Base-by-base conservation (phyloP, 805 yeast genomes). In the Lachancea dasiensis region DNA sequence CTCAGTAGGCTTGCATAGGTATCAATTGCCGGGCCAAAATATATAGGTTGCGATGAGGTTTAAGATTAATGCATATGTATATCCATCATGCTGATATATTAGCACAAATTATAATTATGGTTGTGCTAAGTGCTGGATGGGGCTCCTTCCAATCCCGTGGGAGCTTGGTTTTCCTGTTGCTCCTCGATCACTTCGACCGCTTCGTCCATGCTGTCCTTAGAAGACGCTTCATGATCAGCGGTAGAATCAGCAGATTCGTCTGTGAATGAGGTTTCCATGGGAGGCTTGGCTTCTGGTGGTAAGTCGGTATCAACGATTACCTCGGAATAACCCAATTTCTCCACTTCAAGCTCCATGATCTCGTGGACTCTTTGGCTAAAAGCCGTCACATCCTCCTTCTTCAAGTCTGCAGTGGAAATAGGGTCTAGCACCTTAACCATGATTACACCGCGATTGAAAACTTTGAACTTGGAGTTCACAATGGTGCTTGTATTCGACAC, bases 401-500 rank as follows among this genome's bases (percentile, higher is more conserved):
- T 74, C 51, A 86, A 58, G 16, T 80, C 80, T 15, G 69, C 73
- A 7, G 97, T 86, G 8, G 74, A 56, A 42, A 90, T 69, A 25
- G 97, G 96, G 38, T 83, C 82, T 45, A 92, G 69, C 7, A 92
- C 95, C 49, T 77, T 81, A 41, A 89, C 74, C 30, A 69, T 68
- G 50, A 92, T 84, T 36, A 75, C 77, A 38, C 98, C 98, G 24
- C 73, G 50, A 50, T 79, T 77, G 61, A 90, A 86, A n/a, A 75
- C 70, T 43, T 73, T 73, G 29, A 69, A 62, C 46, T 72, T 73
- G 34, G 81, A 61, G 53, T 75, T 74, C 65, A 84, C 73, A 32
- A 92, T 60, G 21, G 77, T 72, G 3, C 95, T 79, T 38, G 95
- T 85, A 66, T 92, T 92, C 22, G 90, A 76, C 7, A 86, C 87